Conservation (phyloP, 2,329 filamentous ascomycete species). For the Escovopsis sp. region DNA sequence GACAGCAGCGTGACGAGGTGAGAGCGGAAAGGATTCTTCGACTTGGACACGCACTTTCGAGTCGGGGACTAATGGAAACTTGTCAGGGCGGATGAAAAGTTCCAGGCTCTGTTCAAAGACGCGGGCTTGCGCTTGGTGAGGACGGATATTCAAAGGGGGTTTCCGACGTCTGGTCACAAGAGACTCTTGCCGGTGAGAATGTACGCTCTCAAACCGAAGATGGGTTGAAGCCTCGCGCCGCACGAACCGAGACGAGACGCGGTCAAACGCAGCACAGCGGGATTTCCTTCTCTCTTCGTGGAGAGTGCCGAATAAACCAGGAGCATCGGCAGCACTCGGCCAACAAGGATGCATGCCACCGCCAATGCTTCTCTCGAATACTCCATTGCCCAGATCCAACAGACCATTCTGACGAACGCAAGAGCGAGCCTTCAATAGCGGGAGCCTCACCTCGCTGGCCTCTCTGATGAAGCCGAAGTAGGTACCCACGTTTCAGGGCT, state of each 20-base stretch:
- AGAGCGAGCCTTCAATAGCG: too few species aligned
- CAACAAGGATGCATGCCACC: background rate
- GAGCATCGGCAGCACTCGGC: background rate
- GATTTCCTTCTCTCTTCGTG: background rate
- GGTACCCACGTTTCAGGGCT: too few species aligned
- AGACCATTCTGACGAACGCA: too few species aligned
- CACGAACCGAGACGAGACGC: too few species aligned
- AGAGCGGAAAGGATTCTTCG: constrained; percentile 5
- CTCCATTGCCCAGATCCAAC: too few species aligned
- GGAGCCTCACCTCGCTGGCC: too few species aligned
- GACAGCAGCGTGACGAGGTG: constrained; percentile 66
- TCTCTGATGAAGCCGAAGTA: too few species aligned
- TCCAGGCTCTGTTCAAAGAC: constrained; percentile 50
- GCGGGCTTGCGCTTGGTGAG: constrained; percentile 55
- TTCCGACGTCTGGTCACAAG: constrained; percentile 37
- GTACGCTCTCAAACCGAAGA: constrained; percentile 47
- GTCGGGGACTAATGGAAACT: background rate
- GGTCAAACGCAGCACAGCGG: too few species aligned
- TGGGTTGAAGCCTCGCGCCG: background rate
- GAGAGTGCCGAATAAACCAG: background rate
- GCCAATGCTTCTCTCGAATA: too few species aligned
- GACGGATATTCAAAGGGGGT: constrained; percentile 58
- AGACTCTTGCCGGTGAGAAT: constrained; percentile 56
- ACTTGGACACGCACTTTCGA: background rate
- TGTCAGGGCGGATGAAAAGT: constrained; percentile 44